These are phyloP conservation scores for Roridomyces roridus DNA, from an alignment of 768 basidiomycete genomes.

Conservation along the genomic window DNA sequence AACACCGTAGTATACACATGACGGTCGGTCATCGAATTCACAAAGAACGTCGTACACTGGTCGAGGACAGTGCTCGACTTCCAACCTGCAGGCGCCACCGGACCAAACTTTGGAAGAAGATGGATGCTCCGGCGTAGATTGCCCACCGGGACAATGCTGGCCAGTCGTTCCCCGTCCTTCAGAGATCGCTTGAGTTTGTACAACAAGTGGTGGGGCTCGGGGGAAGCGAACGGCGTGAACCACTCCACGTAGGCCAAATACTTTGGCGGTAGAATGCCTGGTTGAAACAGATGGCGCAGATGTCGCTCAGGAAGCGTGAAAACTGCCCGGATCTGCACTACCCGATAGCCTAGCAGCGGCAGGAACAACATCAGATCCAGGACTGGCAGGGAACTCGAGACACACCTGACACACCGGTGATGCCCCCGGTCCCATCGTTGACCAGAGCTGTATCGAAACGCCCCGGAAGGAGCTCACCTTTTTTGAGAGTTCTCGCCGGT, in stretches of 20 bases:
- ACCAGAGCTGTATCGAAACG: slow-evolving; percentile 44
- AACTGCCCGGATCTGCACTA: slow-evolving; percentile 15
- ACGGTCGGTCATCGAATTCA: slow-evolving; percentile 30
- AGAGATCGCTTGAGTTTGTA: slow-evolving; percentile 19
- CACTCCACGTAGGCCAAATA: slow-evolving; percentile 12
- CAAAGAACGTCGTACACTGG: slow-evolving; percentile 27
- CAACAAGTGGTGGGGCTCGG: slow-evolving; percentile 4
- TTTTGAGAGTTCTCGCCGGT: slow-evolving; percentile 19
- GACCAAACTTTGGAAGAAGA: slow-evolving; percentile 30
- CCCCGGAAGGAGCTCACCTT: slow-evolving; percentile 7
- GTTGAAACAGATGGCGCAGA: background rate
- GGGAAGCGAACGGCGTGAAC: slow-evolving; percentile 1
- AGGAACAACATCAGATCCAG: background rate
- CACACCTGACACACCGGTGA: slow-evolving; percentile 11
- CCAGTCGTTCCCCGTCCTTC: slow-evolving; percentile 2
- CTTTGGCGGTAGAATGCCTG: background rate
- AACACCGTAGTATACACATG: slow-evolving; percentile 25
- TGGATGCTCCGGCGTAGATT: slow-evolving; percentile 27
- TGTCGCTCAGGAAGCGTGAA: slow-evolving; percentile 6
- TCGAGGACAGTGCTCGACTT: slow-evolving; percentile 34
- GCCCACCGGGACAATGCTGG: slow-evolving; percentile 23
- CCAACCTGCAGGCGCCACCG: slow-evolving; percentile 29
- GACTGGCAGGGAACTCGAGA: slow-evolving; percentile 26
- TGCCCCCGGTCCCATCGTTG: slow-evolving; percentile 13
- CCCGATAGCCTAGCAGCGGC: slow-evolving; percentile 6